Conservation (phyloP, 208 protist species). For the Trichomonas gallinae region DNA sequence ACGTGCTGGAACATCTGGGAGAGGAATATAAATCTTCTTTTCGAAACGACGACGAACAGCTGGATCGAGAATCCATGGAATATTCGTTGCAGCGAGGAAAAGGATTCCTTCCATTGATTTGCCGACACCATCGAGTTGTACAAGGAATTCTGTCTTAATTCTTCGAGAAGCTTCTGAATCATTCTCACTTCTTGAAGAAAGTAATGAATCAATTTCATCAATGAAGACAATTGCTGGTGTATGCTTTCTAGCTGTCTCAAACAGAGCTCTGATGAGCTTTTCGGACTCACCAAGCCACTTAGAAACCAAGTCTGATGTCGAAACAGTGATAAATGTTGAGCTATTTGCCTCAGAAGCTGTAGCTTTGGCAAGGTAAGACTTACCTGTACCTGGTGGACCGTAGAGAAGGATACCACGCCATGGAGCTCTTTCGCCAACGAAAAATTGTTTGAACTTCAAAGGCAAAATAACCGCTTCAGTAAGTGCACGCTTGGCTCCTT, state of each 20-base stretch:
- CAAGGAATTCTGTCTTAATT: conserved; percentile 96
- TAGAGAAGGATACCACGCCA: conserved; percentile 58
- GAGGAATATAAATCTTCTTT: conserved; percentile 59
- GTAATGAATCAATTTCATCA: conserved; percentile 92
- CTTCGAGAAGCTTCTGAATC: conserved; percentile 74
- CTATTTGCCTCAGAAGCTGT: neutral
- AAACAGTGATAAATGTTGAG: conserved; percentile 49
- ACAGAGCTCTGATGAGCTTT: conserved; percentile 38
- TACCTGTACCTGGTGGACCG: conserved; percentile 66
- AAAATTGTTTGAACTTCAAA: conserved; percentile 45
- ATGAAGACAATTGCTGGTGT: conserved; percentile 97
- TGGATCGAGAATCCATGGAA: conserved; percentile 60
- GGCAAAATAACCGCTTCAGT: conserved; percentile 58
- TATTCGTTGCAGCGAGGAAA: neutral
- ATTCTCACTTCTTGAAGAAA: conserved; percentile 52
- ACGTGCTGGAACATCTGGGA: conserved; percentile 41
- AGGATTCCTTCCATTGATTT: conserved; percentile 4
- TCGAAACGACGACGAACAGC: conserved; percentile 58
- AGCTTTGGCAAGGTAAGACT: conserved; percentile 61
- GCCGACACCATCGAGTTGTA: conserved; percentile 39
- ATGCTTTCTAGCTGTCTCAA: conserved; percentile 44
- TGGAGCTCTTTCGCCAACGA: conserved; percentile 53
- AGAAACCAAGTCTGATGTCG: conserved; percentile 42
- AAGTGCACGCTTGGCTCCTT: conserved; percentile 74
- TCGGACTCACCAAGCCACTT: conserved; percentile 48